A percentile compares a stretch with the other conserved stretches of the same genome.
These are phyloP conservation scores for Neurospora sp. DNA, from an alignment of 495 filamentous ascomycete genomes.

Conservation along the genomic window DNA sequence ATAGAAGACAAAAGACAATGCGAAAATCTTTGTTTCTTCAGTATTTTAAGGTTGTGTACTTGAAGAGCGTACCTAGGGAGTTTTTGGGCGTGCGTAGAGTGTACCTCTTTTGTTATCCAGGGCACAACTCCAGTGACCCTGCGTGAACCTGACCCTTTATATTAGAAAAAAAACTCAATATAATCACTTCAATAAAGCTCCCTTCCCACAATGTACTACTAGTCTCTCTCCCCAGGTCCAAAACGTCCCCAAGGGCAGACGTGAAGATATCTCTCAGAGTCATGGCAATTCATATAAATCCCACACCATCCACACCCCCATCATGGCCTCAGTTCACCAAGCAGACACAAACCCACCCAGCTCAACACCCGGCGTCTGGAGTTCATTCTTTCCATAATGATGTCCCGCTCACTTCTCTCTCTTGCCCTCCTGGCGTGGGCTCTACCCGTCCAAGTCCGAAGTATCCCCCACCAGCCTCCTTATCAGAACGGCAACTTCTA, in stretches of 20 bases:
- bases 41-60: too few species aligned
- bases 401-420: not conserved
- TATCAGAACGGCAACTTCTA: not conserved
- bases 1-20: too few species aligned
- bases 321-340: not conserved
- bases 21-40: too few species aligned
- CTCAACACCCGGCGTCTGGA: not conserved
- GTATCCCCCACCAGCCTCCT: not conserved
- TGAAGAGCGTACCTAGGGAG: too few species aligned
- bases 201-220: not conserved
- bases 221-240: not conserved
- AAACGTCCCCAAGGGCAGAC: not conserved
- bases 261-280: not conserved
- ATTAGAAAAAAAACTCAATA: not conserved
- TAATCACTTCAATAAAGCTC: not conserved
- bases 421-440: not conserved
- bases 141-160: not conserved
- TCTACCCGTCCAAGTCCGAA: not conserved
- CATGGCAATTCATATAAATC: not conserved
- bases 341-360: not conserved
- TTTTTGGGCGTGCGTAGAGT: too few species aligned
- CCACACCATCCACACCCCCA: not conserved
- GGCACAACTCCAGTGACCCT: not conserved
- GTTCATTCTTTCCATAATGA: not conserved
- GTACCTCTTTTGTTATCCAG: not conserved